These are phyloP conservation scores for Melaleuca quinquenervia DNA, from an alignment of 345 rosid genomes.

Conservation along the genomic window DNA sequence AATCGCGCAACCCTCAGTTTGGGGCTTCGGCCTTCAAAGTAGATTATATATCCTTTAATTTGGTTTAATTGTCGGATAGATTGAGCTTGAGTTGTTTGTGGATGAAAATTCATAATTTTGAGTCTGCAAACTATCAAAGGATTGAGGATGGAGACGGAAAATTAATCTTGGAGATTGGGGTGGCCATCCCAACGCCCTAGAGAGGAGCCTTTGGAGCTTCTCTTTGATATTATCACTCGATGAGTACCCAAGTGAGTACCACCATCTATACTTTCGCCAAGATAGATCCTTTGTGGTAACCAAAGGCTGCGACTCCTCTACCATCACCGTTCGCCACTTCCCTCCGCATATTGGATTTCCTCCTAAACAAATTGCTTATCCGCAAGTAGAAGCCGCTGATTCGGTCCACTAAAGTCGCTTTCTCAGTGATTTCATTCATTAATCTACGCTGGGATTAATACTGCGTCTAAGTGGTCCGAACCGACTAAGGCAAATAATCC, in stretches of 20 bases:
- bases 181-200: not conserved
- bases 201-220: not conserved
- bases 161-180: not conserved
- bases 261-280: not conserved
- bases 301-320: not conserved
- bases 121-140: not conserved
- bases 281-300: not conserved
- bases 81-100: not conserved
- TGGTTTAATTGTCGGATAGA: not conserved
- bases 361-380: not conserved
- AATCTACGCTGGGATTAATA: not conserved
- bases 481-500: not conserved
- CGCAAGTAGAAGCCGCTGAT: not conserved
- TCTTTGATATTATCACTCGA: not conserved
- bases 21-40: not conserved
- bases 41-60: not conserved
- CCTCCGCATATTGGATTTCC: not conserved
- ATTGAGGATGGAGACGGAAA: not conserved
- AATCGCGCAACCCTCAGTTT: not conserved
- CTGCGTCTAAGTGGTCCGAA: not conserved
- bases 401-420: not conserved
- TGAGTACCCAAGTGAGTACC: not conserved
- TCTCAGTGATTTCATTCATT: not conserved
- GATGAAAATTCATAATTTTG: not conserved
- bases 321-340: not conserved